Evolutionary conservation across 306 rosid genomes (phyloP).

Genomic region (Erythrophleum fordii): DNA sequence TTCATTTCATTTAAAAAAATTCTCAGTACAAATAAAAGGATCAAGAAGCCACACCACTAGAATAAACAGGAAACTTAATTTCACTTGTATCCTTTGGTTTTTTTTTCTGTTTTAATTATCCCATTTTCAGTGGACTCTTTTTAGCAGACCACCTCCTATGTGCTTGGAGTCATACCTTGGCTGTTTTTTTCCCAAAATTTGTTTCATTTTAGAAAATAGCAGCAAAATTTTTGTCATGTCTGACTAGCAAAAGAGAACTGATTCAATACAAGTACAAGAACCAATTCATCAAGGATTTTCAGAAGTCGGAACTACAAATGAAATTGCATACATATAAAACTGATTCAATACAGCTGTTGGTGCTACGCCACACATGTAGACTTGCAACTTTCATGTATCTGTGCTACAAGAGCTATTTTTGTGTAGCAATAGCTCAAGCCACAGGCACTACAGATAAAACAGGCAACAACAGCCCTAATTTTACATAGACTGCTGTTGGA

Average conservation of each 20-base stretch:
- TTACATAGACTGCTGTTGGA: no score
- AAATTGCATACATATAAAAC: neutral
- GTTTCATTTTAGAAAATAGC: neutral
- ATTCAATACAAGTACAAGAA: neutral
- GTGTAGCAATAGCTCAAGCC: no score
- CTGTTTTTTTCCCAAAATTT: neutral
- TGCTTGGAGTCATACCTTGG: neutral
- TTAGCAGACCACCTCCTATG: neutral
- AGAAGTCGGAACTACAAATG: neutral
- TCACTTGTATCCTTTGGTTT: conserved; percentile 1
- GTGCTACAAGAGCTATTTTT: no score
- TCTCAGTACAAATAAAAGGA: conserved; percentile 10
- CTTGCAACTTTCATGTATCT: no score
- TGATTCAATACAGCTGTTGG: no score
- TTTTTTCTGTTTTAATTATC: conserved; percentile 1
- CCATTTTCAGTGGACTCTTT: neutral
- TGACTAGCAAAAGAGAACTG: neutral
- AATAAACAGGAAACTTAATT: conserved; percentile 20
- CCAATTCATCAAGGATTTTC: neutral
- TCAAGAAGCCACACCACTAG: conserved; percentile 7
- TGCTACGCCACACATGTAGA: no score
- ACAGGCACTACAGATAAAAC: no score
- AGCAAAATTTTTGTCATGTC: neutral
- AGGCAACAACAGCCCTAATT: no score
- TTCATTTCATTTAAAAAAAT: conserved; percentile 15